Evolutionary conservation across 768 basidiomycete genomes (phyloP).

Genomic region (Exidia glandulosa): DNA sequence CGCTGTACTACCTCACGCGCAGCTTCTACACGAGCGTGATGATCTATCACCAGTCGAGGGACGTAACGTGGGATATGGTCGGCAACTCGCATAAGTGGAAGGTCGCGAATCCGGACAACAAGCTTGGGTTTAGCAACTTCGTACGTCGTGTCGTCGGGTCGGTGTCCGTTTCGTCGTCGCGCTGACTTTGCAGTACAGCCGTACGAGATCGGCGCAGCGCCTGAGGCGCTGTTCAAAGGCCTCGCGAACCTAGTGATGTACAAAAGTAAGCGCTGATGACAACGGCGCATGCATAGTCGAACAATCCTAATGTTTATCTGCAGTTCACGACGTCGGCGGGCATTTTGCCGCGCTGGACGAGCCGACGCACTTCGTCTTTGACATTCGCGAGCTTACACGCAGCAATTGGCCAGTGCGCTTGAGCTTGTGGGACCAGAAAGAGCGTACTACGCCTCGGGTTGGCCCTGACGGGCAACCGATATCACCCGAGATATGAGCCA

Average conservation of each 20-base stretch:
- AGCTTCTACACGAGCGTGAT: constrained; percentile 10
- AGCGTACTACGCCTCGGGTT: no score
- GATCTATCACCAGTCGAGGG: constrained; percentile 8
- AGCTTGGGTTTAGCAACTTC: constrained; percentile 9
- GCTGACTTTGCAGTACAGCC: not conserved
- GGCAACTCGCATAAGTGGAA: constrained; percentile 3
- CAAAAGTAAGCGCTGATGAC: not conserved
- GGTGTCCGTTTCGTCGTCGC: not conserved
- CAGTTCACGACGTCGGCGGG: constrained; percentile 3
- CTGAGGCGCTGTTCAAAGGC: not conserved
- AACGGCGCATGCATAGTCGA: not conserved
- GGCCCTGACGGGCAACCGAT: no score
- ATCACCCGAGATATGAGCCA: no score
- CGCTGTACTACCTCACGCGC: constrained; percentile 11
- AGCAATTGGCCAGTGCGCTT: no score
- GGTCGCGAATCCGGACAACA: not conserved
- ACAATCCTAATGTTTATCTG: not conserved
- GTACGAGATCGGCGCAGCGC: not conserved
- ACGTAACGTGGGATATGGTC: constrained; percentile 1
- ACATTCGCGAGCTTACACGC: constrained; percentile 8
- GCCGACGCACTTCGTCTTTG: constrained; percentile 7
- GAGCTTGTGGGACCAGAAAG: no score
- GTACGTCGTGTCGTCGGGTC: not conserved
- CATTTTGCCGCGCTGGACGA: constrained; percentile 13
- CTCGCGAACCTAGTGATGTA: not conserved